A percentile compares a stretch with the other conserved stretches of the same genome.
Conservation (phyloP, 371 early-diverging fungal genomes). For the Rhizopus arrhizus region DNA sequence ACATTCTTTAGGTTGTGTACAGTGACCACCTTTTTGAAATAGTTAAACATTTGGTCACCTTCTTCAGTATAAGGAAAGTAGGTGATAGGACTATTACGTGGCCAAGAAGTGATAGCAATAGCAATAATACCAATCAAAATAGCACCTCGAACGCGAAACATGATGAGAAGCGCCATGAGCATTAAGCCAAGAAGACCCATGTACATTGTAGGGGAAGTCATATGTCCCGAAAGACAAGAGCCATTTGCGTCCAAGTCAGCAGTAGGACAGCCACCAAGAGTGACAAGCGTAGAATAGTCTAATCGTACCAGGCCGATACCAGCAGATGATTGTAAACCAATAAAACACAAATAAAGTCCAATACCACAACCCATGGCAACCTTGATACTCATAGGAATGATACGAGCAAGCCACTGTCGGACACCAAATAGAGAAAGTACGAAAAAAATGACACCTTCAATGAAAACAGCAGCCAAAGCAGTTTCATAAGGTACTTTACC, state of each 20-base stretch:
- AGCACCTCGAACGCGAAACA: slow-evolving; percentile 73
- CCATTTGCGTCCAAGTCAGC: slow-evolving; percentile 52
- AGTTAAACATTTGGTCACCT: slow-evolving; percentile 68
- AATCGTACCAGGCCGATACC: slow-evolving; percentile 74
- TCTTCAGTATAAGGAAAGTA: slow-evolving; percentile 71
- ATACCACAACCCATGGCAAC: slow-evolving; percentile 78
- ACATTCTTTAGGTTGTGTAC: slow-evolving; percentile 65
- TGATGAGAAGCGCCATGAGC: slow-evolving; percentile 63
- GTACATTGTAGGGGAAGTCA: slow-evolving; percentile 72
- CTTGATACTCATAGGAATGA: slow-evolving; percentile 74
- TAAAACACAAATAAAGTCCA: slow-evolving; percentile 74
- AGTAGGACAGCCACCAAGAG: slow-evolving; percentile 67
- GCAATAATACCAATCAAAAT: slow-evolving; percentile 73
- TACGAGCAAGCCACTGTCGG: slow-evolving; percentile 76
- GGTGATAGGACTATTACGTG: slow-evolving; percentile 64
- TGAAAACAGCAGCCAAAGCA: slow-evolving; percentile 77
- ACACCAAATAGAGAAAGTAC: slow-evolving; percentile 72
- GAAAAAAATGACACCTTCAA: slow-evolving; percentile 79
- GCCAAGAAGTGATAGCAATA: slow-evolving; percentile 72
- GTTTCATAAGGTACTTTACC: slow-evolving; percentile 70
- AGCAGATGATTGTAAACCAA: slow-evolving; percentile 74
- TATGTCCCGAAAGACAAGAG: slow-evolving; percentile 57
- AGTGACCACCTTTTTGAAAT: slow-evolving; percentile 72
- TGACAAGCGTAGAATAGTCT: slow-evolving; percentile 66
- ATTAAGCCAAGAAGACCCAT: slow-evolving; percentile 77